Conservation (phyloP, 108 stramenopile genomes). For the Fistulifera pelliculosa region DNA sequence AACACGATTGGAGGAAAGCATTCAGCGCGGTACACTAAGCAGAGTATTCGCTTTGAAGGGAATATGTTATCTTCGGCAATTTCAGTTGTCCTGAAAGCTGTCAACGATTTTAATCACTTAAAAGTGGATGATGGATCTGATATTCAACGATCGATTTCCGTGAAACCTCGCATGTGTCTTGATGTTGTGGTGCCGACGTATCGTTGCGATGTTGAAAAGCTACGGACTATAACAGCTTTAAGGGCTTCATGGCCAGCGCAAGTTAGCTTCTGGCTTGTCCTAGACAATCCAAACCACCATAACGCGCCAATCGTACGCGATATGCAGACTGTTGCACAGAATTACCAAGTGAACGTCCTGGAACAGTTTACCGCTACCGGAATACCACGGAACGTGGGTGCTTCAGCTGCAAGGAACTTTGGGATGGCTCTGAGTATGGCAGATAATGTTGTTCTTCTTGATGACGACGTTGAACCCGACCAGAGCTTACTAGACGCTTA, state of each 20-base stretch:
- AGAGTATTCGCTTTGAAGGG: background rate
- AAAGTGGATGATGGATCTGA: background rate
- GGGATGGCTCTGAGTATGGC: conserved; percentile 32
- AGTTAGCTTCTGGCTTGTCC: conserved; percentile 32
- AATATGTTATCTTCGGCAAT: no score
- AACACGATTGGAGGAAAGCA: conserved; percentile 30
- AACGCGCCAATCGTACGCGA: background rate
- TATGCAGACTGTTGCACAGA: background rate
- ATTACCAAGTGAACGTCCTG: conserved; percentile 5
- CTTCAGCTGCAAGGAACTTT: conserved; percentile 33
- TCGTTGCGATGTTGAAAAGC: conserved; percentile 23
- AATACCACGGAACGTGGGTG: conserved; percentile 24
- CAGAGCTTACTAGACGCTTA: conserved; percentile 21
- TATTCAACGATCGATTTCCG: no score
- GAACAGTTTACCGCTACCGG: conserved; percentile 13
- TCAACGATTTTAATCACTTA: no score
- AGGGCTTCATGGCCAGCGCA: conserved; percentile 16
- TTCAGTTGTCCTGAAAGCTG: background rate
- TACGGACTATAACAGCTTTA: conserved; percentile 26
- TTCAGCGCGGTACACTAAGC: background rate
- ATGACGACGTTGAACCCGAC: conserved; percentile 35
- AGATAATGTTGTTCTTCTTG: conserved; percentile 32
- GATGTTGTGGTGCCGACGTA: conserved; percentile 57
- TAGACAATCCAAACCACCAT: conserved; percentile 27
- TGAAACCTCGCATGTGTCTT: conserved; percentile 12